Conservation (phyloP, 2,329 filamentous ascomycete genomes). For the Epichloe hybrida region DNA sequence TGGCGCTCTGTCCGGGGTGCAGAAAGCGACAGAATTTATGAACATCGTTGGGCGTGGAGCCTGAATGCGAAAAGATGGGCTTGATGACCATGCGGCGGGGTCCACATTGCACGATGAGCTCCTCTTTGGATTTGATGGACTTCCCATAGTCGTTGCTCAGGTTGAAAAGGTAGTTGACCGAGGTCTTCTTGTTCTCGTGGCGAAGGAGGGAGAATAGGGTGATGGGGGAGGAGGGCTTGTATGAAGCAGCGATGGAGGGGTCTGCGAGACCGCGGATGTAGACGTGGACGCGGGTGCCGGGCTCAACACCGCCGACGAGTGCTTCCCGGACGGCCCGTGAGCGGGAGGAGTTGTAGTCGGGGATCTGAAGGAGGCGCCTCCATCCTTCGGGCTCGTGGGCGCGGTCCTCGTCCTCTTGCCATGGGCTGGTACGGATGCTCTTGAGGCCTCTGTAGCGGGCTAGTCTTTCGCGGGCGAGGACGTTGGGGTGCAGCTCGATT, state of each 20-base stretch:
- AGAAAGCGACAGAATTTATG: slow-evolving; percentile 92
- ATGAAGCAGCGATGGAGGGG: slow-evolving; percentile 27
- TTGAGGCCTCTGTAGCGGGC: slow-evolving; percentile 84
- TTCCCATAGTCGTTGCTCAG: slow-evolving; percentile 62
- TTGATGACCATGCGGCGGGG: slow-evolving; percentile 77
- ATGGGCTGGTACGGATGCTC: slow-evolving; percentile 72
- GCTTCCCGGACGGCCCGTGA: slow-evolving; percentile 68
- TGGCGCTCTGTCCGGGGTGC: slow-evolving; percentile 77
- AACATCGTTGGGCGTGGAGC: slow-evolving; percentile 87
- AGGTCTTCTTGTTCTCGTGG: slow-evolving; percentile 89
- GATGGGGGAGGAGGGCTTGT: slow-evolving; percentile 42
- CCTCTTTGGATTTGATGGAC: slow-evolving; percentile 82
- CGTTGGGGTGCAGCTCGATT: slow-evolving; percentile 82
- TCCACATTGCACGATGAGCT: slow-evolving; percentile 83
- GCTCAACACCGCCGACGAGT: slow-evolving; percentile 71
- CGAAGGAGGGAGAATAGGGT: slow-evolving; percentile 76
- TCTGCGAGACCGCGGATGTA: slow-evolving; percentile 48
- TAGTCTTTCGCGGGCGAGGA: slow-evolving; percentile 72
- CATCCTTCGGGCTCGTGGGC: slow-evolving; percentile 84
- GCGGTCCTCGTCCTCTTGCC: slow-evolving; percentile 80
- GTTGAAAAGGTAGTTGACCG: slow-evolving; percentile 79
- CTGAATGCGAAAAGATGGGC: slow-evolving; percentile 79
- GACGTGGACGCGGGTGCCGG: slow-evolving; percentile 73
- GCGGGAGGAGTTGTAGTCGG: slow-evolving; percentile 79
- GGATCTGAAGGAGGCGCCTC: slow-evolving; percentile 70